Percentiles rank a stretch among this genome's conserved stretches.
These are phyloP conservation scores for Solanum verrucosum DNA, from an alignment of 257 asterid species.

Conservation along the genomic window DNA sequence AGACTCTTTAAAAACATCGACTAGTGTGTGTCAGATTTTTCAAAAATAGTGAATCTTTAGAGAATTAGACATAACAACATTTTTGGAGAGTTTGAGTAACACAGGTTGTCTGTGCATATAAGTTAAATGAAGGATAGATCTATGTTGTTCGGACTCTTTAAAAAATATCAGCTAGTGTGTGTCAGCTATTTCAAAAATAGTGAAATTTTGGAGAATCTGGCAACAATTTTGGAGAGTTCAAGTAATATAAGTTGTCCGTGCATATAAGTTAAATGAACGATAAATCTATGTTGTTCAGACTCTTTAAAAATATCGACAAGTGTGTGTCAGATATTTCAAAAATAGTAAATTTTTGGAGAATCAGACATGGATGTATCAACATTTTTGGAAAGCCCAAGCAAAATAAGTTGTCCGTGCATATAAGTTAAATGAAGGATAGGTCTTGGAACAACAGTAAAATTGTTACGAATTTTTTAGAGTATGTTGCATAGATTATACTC, in stretches of 20 bases:
- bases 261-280: background rate
- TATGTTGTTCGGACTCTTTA: background rate
- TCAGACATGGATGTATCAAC: background rate
- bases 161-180: background rate
- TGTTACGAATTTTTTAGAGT: background rate
- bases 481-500: background rate
- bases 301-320: background rate
- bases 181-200: background rate
- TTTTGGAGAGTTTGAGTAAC: background rate
- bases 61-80: background rate
- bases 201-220: background rate
- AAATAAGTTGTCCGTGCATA: background rate
- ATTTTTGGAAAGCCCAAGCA: background rate
- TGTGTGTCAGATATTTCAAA: background rate
- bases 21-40: background rate
- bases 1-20: background rate
- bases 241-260: background rate
- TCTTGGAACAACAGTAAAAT: background rate
- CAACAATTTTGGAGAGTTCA: background rate
- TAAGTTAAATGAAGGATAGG: background rate
- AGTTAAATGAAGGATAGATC: background rate
- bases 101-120: rapidly evolving
- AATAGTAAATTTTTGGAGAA: background rate
- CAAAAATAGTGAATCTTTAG: background rate
- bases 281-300: background rate